Base-by-base conservation (phyloP, 768 basidiomycete species). In the Tylopilus vinaceipallidus region DNA sequence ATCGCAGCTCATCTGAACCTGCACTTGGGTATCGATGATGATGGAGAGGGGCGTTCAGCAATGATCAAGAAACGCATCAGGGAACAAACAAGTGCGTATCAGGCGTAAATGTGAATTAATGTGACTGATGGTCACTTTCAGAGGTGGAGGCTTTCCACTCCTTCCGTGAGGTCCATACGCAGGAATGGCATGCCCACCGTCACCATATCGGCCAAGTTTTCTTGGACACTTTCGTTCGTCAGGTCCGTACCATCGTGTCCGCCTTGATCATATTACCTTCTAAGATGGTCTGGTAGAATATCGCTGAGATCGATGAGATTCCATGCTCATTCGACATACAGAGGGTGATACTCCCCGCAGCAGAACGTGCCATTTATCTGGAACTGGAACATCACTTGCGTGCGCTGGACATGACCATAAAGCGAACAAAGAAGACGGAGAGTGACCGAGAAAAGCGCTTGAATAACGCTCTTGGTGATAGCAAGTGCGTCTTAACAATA, bases 261-360 rank as follows among this genome's bases (percentile, higher is more conserved):
- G 2, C 26, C 10, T 16, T 22, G 45, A 49, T 40, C 35, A 34
- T 26, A 6, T 27, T 27, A 37, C 44, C 59, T 58, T 44, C 49
- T 58, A 16, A 53, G 27, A 53, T 23, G 9, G 22, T 19, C 11
- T 41, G 27, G 16, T 58, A 97, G 87, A 97, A 97, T 61, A 84
- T 95, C 43, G 93, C 95, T 9, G 95, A 98, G 71, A 98, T 97
- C 48, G 93, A 94, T 52, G 95, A 98, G 70, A 98, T 98, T 49
- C 88, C 88, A 2, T 91, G 84, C 71, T 77, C 77, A 0, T 78
- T 76, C 51, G 73, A 86, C 48, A 70, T 84, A 24, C 75, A 84
- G 56, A 72, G 74, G 23, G 81, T 95, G 22, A 70, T 79, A 36
- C 82, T 95, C 9, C 94, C 95, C 12, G 92, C 94, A 6, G 91